Conservation (phyloP, 495 filamentous ascomycete species). For the Lepraria neglecta region DNA sequence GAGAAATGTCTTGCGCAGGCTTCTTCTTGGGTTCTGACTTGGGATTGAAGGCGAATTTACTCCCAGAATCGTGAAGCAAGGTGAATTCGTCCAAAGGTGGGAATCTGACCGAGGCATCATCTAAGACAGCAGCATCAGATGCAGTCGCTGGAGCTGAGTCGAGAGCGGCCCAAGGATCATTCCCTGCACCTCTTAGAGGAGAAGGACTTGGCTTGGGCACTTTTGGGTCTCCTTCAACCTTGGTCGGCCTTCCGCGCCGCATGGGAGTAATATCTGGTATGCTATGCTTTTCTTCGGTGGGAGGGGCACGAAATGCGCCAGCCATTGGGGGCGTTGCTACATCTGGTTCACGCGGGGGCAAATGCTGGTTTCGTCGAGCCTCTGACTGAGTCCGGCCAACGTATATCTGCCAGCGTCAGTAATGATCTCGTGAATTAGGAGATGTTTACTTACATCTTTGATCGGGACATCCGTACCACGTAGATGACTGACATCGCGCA, state of each 20-base stretch:
- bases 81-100: conserved; percentile 92
- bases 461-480: conserved; percentile 84
- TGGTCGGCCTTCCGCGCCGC: conserved; percentile 77
- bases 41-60: conserved; percentile 81
- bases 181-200: conserved; percentile 60
- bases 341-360: conserved; percentile 50
- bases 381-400: conserved; percentile 60
- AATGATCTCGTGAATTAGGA: background rate
- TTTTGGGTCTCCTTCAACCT: conserved; percentile 38
- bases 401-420: conserved; percentile 62
- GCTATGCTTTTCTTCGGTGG: conserved; percentile 56
- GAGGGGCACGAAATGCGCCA: conserved; percentile 63
- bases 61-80: conserved; percentile 75
- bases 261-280: conserved; percentile 93
- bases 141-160: conserved; percentile 54
- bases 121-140: conserved; percentile 42
- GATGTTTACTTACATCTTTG: conserved; percentile 64
- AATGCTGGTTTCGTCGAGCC: conserved; percentile 53
- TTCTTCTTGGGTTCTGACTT: conserved; percentile 42
- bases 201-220: conserved; percentile 63
- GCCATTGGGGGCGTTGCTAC: conserved; percentile 53
- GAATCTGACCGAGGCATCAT: conserved; percentile 80
- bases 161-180: conserved; percentile 83
- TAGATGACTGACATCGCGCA: conserved; percentile 80
- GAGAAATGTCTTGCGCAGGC: conserved; percentile 54